These are phyloP conservation scores for Melastoma malabathricum DNA, from an alignment of 345 rosid species.

Conservation along the genomic window DNA sequence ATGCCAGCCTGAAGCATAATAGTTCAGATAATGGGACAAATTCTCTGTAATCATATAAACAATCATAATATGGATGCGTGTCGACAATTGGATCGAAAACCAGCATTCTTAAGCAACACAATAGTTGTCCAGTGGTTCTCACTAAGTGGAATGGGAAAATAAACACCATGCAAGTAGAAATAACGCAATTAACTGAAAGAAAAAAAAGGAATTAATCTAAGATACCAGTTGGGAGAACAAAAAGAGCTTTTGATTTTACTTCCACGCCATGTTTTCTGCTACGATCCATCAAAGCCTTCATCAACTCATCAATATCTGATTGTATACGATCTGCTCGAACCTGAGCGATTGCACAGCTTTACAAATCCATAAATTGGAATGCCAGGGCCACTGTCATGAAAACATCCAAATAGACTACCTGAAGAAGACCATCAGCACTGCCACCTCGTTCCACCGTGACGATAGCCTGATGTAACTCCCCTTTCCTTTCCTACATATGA, in stretches of 20 bases:
- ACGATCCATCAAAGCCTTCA: conserved; percentile 65
- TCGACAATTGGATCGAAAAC: no score
- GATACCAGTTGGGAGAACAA: conserved; percentile 84
- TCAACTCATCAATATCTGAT: conserved; percentile 84
- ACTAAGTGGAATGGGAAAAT: no score
- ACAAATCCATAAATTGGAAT: conserved; percentile 3
- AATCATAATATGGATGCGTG: not conserved
- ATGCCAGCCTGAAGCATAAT: conserved; percentile 63
- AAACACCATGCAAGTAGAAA: no score
- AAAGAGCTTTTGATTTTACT: conserved; percentile 56
- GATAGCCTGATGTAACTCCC: conserved; percentile 79
- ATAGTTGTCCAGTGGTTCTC: no score
- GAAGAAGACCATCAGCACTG: conserved; percentile 91
- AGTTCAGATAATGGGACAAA: conserved; percentile 5
- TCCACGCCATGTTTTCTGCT: conserved; percentile 80
- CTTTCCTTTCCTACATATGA: conserved; percentile 54
- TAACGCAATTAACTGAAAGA: not conserved
- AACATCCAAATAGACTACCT: conserved; percentile 28
- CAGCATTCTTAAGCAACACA: no score
- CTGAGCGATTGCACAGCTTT: conserved; percentile 21
- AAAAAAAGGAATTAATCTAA: not conserved
- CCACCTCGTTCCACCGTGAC: conserved; percentile 87
- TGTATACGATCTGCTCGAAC: conserved; percentile 96
- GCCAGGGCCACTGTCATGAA: not conserved
- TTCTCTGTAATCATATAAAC: not conserved